Conservation (phyloP, 2,329 filamentous ascomycete species). For the Cytospora piceae region DNA sequence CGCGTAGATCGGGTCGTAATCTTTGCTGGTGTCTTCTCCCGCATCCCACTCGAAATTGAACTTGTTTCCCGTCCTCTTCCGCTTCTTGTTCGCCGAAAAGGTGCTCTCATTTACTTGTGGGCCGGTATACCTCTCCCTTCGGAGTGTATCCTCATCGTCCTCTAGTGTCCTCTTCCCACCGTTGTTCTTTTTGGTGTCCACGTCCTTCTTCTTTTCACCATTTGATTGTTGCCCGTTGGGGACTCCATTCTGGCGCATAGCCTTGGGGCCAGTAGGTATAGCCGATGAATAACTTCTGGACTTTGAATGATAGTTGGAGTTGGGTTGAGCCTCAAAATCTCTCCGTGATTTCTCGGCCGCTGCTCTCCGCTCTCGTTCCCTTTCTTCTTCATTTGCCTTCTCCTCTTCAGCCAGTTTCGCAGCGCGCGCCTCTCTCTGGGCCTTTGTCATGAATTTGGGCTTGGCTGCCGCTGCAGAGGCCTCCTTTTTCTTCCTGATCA, state of each 20-base stretch:
- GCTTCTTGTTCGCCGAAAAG: slow-evolving; percentile 95
- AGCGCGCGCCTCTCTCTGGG: slow-evolving; percentile 78
- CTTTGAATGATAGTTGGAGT: neutral
- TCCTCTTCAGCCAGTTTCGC: slow-evolving; percentile 73
- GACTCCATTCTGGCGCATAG: slow-evolving; percentile 55
- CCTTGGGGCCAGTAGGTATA: slow-evolving; percentile 73
- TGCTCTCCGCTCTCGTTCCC: slow-evolving; percentile 57
- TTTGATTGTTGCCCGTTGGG: slow-evolving; percentile 29
- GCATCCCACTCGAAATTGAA: slow-evolving; percentile 99
- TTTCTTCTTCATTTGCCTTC: slow-evolving; percentile 54
- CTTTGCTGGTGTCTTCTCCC: slow-evolving; percentile 86
- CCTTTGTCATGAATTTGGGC: slow-evolving; percentile 85
- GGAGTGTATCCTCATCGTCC: slow-evolving; percentile 72
- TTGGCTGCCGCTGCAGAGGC: slow-evolving; percentile 83
- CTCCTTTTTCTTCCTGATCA: slow-evolving; percentile 82
- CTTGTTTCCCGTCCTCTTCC: slow-evolving; percentile 90
- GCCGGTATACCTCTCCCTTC: slow-evolving; percentile 86
- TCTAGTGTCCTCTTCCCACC: slow-evolving; percentile 52
- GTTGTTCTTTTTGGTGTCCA: slow-evolving; percentile 38
- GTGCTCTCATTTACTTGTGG: slow-evolving; percentile 80
- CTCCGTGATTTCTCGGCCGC: slow-evolving; percentile 35
- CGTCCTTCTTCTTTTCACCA: slow-evolving; percentile 34
- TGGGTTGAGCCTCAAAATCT: slow-evolving; percentile 31
- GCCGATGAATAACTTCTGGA: slow-evolving; percentile 34
- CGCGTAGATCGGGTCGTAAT: slow-evolving; percentile 82